Evolutionary conservation across 495 filamentous ascomycete species (phyloP), one percentile per base, ranked within the genome.

Genomic region (Aspergillus campestris): DNA sequence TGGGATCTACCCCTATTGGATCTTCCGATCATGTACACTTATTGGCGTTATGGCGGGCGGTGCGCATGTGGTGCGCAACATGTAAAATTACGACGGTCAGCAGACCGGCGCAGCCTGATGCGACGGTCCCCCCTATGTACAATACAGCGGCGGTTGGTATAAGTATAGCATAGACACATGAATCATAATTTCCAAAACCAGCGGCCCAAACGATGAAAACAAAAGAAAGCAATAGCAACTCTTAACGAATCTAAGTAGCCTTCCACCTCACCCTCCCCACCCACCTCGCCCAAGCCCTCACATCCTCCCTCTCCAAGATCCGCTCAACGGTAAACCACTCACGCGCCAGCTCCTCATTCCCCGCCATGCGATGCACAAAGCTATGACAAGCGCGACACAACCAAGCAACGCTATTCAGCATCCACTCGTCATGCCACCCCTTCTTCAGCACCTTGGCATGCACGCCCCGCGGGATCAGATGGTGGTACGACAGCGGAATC

Each of bases 321-420:
- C 66, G 59, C 50, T 87, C 85, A 14, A 91, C 78, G 5, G 78
- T 89, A 66, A 77, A 88, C 62, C 68, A 90, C 61, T 81, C 68
- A 58, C 73, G 71, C 9, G 87, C 87, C 52, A 95, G 63, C 56
- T 87, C 87, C 74, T 95, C 89, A 58, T 91, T 88, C 3, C 64
- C 69, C 10, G 79, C 82, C 54, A 86, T 75, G 31, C 77, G 63
- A 74, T 95, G 89, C 61, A 94, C 87, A 59, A 89, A 88, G 30
- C 73, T 75, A 74, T 95, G 89, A 55, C 89, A 95, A 11, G 89
- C 86, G 14, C 88, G 74, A 69, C 89, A 94, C 55, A 95, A 61
- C 87, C 87, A 95, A 28, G 89, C 89, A 24, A 94, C 87, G 59
- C 77, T 87, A 59, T 86, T 78, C 64, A 91, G 53, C 67, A 78